A percentile compares a stretch with the other conserved stretches of the same genome.
phyloP scores from a whole-genome alignment of 768 basidiomycete species.

The Termitomyces sp. region DNA sequence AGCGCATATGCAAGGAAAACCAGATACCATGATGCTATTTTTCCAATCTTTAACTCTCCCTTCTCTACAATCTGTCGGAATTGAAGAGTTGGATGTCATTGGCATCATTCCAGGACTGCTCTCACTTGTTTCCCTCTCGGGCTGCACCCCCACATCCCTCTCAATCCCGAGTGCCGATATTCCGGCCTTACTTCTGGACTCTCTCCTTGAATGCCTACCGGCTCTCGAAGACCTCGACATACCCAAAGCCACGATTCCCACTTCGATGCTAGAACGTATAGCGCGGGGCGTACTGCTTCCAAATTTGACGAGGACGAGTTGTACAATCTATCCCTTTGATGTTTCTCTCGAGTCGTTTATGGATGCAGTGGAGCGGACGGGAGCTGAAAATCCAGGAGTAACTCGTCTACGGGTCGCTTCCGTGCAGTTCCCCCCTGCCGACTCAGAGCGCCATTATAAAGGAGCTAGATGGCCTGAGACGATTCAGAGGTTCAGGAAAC shows the following conservation, averaged over 20 bases:
- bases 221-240: neutral
- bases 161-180: neutral
- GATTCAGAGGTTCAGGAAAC: neutral
- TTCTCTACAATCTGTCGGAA: neutral
- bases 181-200: neutral
- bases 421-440: neutral
- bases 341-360: conserved; percentile 1
- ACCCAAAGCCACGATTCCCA: neutral
- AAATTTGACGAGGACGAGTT: neutral
- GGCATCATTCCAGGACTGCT: neutral
- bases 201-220: neutral
- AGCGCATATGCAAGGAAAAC: neutral
- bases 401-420: neutral
- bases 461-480: neutral
- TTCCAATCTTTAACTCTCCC: neutral
- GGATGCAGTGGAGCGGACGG: conserved; percentile 1
- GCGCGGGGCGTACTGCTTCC: conserved; percentile 1
- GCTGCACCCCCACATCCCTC: neutral
- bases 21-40: neutral
- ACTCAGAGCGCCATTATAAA: neutral
- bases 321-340: neutral
- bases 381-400: neutral
- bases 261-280: neutral
- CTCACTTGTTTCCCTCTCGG: conserved; percentile 2
- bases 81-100: no score